Base-by-base conservation (phyloP, 1,284 basidiomycete genomes). In the Pseudozyma flocculosa region DNA sequence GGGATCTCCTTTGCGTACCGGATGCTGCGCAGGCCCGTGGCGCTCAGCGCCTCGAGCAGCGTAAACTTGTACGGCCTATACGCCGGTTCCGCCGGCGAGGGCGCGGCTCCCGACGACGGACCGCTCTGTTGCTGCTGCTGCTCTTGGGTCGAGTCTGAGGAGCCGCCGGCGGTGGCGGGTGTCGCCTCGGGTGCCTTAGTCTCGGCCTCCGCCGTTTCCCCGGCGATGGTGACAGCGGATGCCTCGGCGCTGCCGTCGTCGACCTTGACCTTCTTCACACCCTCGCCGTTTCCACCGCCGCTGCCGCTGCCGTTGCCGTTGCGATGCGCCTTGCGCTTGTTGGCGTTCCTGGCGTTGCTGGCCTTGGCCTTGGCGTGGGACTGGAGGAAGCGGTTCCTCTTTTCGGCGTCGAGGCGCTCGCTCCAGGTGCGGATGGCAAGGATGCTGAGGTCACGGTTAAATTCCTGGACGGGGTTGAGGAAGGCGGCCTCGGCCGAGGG, bases 1-100 rank as follows among this genome's bases (percentile, higher is more conserved):
- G 94, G 92, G 11, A 99, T 93, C 80, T 99, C 94, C 71, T 96
- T 93, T 0, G 94, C 94, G 77, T 98, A 98, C 29, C 94, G 89
- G 61, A 99, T 97, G 3, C 92, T 89, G 13, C 94, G 87, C 22
- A 99, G 83, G 22, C 94, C 94, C 0, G 95, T 98, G 0, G 94
- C 94, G 17, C 91, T 92, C 18, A 99, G 85, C 0, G 93, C 92
- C 79, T 99, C 94, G n/a, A 99, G 83, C 14, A 95, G 83, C 10
- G 87, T 86, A 71, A 93, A 86, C 61, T 85, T 86, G 65, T 86
- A 83, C 0, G 86, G 83, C 30, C 80, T 79, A 71, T 84, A 86
- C 78, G 45, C 61, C 9, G 48, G 47, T 36, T 56, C 54, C 0
- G 51, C 52, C 7, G 26, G 5, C 0, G 45, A 40, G 10, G 24